A percentile compares a stretch with the other conserved stretches of the same genome.
These are phyloP conservation scores for Xylariaceae sp. DNA, from an alignment of 2,329 filamentous ascomycete species.

Conservation along the genomic window DNA sequence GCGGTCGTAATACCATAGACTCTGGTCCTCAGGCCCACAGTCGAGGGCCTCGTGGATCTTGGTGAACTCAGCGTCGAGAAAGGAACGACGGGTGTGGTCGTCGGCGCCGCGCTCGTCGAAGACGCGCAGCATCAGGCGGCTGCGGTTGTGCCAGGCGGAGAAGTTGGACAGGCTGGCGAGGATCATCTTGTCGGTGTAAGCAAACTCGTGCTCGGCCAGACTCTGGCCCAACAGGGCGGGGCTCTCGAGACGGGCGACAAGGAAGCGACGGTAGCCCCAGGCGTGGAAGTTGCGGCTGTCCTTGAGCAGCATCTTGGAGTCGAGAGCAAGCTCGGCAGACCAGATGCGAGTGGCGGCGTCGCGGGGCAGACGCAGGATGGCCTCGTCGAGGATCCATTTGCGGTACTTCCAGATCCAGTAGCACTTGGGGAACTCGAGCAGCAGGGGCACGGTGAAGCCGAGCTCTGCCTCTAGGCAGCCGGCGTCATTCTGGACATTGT, in stretches of 20 bases:
- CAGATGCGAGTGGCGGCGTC: conserved; percentile 64
- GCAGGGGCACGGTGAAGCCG: conserved; percentile 76
- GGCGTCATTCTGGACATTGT: conserved; percentile 31
- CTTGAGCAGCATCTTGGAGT: conserved; percentile 80
- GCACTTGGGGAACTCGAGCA: conserved; percentile 88
- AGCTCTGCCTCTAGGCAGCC: conserved; percentile 71
- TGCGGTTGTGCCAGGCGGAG: conserved; percentile 92
- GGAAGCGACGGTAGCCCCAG: conserved; percentile 83
- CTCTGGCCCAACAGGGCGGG: conserved; percentile 49
- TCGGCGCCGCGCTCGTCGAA: conserved; percentile 68
- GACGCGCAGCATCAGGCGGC: conserved; percentile 75
- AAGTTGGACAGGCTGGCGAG: conserved; percentile 86
- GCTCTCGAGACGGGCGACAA: conserved; percentile 74
- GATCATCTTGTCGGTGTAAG: conserved; percentile 90
- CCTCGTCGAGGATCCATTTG: conserved; percentile 75
- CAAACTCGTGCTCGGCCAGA: conserved; percentile 78
- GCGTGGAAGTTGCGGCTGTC: conserved; percentile 95
- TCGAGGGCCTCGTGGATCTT: conserved; percentile 77
- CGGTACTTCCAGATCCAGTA: conserved; percentile 99
- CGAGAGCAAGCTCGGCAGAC: conserved; percentile 78
- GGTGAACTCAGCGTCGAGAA: conserved; percentile 76
- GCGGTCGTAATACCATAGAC: conserved; percentile 95
- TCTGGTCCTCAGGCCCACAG: conserved; percentile 90
- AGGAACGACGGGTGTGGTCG: conserved; percentile 58
- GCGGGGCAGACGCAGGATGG: conserved; percentile 60